A percentile compares a stretch with the other conserved stretches of the same genome.
These are phyloP conservation scores for Apiospora malaysiana DNA, from an alignment of 2,329 filamentous ascomycete genomes.

Conservation along the genomic window DNA sequence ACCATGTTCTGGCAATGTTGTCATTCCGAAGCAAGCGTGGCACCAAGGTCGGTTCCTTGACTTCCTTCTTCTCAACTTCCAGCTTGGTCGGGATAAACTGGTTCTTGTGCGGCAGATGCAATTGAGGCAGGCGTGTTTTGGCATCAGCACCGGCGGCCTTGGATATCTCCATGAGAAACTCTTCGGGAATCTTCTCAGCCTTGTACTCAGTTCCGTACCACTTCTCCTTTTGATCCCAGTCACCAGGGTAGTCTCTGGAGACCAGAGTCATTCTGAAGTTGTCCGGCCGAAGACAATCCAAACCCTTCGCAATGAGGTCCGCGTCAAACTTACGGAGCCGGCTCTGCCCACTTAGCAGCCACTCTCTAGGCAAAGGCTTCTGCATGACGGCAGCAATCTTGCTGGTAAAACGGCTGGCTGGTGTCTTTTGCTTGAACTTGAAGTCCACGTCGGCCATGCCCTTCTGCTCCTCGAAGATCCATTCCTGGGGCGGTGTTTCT, in stretches of 20 bases:
- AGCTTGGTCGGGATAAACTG: conserved; percentile 94
- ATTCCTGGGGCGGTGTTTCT: conserved; percentile 81
- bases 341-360: conserved; percentile 81
- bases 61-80: conserved; percentile 92
- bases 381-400: conserved; percentile 64
- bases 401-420: conserved; percentile 87
- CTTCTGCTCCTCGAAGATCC: conserved; percentile 94
- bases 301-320: conserved; percentile 73
- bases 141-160: conserved; percentile 64
- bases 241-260: conserved; percentile 81
- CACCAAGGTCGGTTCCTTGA: conserved; percentile 73
- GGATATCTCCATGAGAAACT: conserved; percentile 75
- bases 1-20: conserved; percentile 82
- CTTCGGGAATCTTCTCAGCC: conserved; percentile 76
- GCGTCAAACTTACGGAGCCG: conserved; percentile 82
- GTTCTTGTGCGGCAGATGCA: conserved; percentile 91
- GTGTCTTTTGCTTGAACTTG: conserved; percentile 91
- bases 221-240: conserved; percentile 87
- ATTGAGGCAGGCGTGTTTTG: conserved; percentile 66
- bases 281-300: conserved; percentile 79
- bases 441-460: conserved; percentile 83
- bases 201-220: conserved; percentile 98
- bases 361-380: conserved; percentile 72
- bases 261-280: conserved; percentile 88
- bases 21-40: conserved; percentile 89